Base-by-base conservation (phyloP, 257 asterid genomes). In the Penstemon davidsonii region DNA sequence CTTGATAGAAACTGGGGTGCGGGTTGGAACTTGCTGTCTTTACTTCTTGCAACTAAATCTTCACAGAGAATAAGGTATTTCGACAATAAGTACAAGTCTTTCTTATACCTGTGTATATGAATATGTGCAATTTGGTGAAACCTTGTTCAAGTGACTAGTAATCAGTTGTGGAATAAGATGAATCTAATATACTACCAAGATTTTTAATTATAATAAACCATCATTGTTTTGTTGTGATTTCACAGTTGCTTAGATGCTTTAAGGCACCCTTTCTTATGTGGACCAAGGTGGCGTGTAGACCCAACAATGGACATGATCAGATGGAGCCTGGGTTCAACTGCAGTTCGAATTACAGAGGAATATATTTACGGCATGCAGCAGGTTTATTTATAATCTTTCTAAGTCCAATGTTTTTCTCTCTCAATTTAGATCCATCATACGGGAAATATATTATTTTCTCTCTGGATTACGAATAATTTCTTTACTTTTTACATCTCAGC, bases 1-100 rank as follows among this genome's bases (percentile, higher is more conserved):
- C 94, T 92, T 65, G 98, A 92, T 76, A 86, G 92, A 79, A 88
- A 90, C 66, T 88, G 94, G 97, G 98, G 98, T 77, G 95, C 97
- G 1, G 98, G 98, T 75, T 90, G 98, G 98, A 82, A 92, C 78
- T 88, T 92, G 81, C 82, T 92, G 15, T 85, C 95, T 33, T 75
- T 81, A 64, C 96, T 92, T 74, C 97, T 92, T 70, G 95, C 98
- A 53, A 77, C 93, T 58, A 90, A 85, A 76, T 80, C 97, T 46
- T 84, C 92, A 55, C 81, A 82, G 54, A 78, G 94, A 82, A 84
- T 88, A 85, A 86, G 98, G 97, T 88, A 72, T 4, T 52, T 41
- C 66, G 54, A 15, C 19, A 57, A 60, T 50, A 55, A 19, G 13
- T 10, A 42, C 8, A 4, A 19, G 72, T 38, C 8, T 13, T 75